Evolutionary conservation across 129 eudicot genomes (phyloP).

Genomic region (Centaurea solstitialis): DNA sequence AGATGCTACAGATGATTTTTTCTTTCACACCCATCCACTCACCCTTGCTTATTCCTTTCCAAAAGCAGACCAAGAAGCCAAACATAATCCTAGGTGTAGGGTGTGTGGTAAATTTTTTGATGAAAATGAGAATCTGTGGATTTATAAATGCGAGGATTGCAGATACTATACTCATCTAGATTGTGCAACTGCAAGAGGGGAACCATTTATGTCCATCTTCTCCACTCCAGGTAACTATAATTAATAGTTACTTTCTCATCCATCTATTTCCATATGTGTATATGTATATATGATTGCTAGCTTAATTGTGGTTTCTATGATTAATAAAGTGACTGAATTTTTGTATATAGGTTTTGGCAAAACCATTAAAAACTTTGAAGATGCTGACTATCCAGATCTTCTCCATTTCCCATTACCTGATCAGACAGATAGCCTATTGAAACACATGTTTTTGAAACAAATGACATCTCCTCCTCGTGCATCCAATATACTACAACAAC

Average conservation of each 20-base stretch:
- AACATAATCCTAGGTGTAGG: neutral
- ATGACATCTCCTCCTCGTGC: neutral
- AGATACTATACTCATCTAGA: neutral
- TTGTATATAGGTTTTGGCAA: neutral
- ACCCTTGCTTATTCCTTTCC: constrained; percentile 9
- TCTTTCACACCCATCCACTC: neutral
- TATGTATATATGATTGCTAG: too few relatives aligned
- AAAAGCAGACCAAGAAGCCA: neutral
- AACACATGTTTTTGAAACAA: neutral
- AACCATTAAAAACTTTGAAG: neutral
- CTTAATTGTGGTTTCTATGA: neutral
- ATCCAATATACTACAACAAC: neutral
- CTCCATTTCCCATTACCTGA: neutral
- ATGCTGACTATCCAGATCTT: neutral
- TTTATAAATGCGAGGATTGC: constrained; percentile 8
- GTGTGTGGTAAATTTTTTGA: neutral
- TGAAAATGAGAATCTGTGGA: neutral
- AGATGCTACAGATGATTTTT: neutral
- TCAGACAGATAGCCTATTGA: neutral
- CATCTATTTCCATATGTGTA: too few relatives aligned
- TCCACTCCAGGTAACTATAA: neutral
- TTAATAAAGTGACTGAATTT: neutral
- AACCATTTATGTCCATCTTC: neutral
- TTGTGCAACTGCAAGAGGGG: neutral
- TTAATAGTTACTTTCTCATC: neutral